Evolutionary conservation across 2,329 filamentous ascomycete genomes (phyloP), one percentile per base, ranked within the genome.

Genomic region (Endoconidiophora polonica): DNA sequence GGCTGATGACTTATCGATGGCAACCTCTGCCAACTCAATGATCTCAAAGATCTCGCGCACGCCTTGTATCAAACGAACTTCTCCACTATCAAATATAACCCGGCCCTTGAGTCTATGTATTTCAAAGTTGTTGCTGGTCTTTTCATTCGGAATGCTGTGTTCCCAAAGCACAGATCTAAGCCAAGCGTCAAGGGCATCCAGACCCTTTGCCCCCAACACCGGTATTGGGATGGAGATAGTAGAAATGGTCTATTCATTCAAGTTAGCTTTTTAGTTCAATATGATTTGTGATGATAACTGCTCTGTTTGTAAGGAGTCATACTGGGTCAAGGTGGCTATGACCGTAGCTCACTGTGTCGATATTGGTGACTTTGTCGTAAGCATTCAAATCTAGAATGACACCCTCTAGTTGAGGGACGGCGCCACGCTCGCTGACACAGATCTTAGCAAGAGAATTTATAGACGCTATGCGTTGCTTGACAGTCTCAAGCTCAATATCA

Each of bases 21-120:
- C 45, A 43, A 60, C 62, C 7, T 62, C 57, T 3, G 67, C 65
- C 5, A 66, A 68, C 56, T 94, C 86, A 22, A 86, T 76, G 22
- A 96, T 83, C 59, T 98, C 91, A 62, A 96, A 98, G 14, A 96
- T 75, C 58, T 95, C 90, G 48, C 90, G 71, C 1, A 98, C 91
- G 2, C 88, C 91, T 63, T 98, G 91, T 5, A 96, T 71, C 55
- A 96, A 77, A 61, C 86, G 84, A 41, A 78, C 67, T 0, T 69
- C 67, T 1, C 85, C 86, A 49, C 80, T 70, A 0, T 66, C 59
- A 16, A 90, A 68, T 0, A 75, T 68, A 5, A 96, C 63, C 2
- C 86, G 77, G 0, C 87, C 90, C 62, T 98, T 98, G 36, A 86
- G 68, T 10, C 91, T 77, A 60, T 98, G 90, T 20, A 96, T 80